phyloP scores from a whole-genome alignment of 2,329 filamentous ascomycete genomes.

The Aspergillus sp. region DNA sequence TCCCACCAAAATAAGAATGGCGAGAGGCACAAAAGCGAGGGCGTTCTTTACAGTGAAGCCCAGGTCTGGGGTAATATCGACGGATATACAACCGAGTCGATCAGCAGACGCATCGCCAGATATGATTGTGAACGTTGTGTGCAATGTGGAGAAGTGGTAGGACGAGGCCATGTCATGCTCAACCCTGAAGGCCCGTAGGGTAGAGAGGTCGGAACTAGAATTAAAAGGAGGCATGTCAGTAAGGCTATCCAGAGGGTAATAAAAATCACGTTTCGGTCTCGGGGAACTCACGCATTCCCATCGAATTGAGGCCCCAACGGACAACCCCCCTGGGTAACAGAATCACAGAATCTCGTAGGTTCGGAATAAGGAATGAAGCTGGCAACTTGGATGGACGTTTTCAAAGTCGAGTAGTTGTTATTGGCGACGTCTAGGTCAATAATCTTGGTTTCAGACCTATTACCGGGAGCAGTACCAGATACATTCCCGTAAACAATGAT shows the following conservation, averaged over 20 bases:
- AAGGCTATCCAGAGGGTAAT: background rate
- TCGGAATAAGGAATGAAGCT: conserved; percentile 69
- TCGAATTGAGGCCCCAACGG: conserved; percentile 74
- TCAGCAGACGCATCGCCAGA: conserved; percentile 67
- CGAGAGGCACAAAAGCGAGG: conserved; percentile 72
- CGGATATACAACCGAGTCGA: conserved; percentile 74
- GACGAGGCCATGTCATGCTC: conserved; percentile 73
- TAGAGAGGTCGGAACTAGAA: conserved; percentile 46
- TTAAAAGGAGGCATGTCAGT: background rate
- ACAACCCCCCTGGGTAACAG: conserved; percentile 62
- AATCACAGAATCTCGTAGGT: conserved; percentile 65
- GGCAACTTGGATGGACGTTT: conserved; percentile 70
- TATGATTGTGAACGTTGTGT: conserved; percentile 69
- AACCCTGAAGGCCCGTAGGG: conserved; percentile 71
- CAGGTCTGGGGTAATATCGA: conserved; percentile 81
- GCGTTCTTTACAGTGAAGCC: conserved; percentile 67
- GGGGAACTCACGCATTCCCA: conserved; percentile 47
- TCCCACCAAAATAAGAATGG: conserved; percentile 76
- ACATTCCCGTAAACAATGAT: conserved; percentile 91
- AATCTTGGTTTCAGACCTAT: conserved; percentile 64
- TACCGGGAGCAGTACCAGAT: conserved; percentile 60
- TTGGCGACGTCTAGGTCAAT: conserved; percentile 58
- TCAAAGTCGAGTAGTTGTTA: conserved; percentile 70
- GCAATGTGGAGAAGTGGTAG: conserved; percentile 83
- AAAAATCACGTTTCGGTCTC: background rate